Base-by-base conservation (phyloP, 2,329 filamentous ascomycete genomes). In the Claviceps africana region DNA sequence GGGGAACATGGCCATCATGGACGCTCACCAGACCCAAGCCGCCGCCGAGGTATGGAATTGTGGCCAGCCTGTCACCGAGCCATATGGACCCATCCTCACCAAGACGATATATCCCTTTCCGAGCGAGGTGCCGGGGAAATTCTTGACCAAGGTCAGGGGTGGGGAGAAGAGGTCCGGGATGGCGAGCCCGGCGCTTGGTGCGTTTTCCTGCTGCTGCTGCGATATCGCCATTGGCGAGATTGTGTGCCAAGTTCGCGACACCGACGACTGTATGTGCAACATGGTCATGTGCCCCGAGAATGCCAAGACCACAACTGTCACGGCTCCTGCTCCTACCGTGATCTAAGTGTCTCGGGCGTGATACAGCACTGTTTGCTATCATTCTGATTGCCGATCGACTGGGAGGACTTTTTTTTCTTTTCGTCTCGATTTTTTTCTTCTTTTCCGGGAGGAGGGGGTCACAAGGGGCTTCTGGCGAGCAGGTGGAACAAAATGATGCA, bases 131-230 rank as follows among this genome's bases (percentile, higher is more conserved):
- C 51, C 22, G n/a, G 30, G 22, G 21, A 40, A 42, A 17, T 35
- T 53, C 47, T 15, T 47, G 11, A 39, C 51, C 48, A 42, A 43
- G 48, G 39, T 28, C 37, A 43, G 33, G 48, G 25, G 10, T 39
- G 35, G n/a, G 35, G 19, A 30, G 19, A 33, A 47, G 35, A 19
- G 2, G 4, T 25, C 51, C 13, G 43, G 21, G 28, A 45, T 35
- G 8, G 35, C 43, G 19, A 21, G 28, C 8, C 22, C 43, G 40
- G 28, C 47, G 7, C 21, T 17, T 10, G 28, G 30, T 9, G 25
- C 8, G 28, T 44, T 17, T n/a, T 42, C 28, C 48, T 62, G 60
- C 52, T 62, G 60, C 48, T 62, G 59, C 53, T 62, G 60, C 48
- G 52, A 59, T 47, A 8, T 52, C 8, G 50, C 47, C 6, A 53